Evolutionary conservation across 306 rosid genomes (phyloP).

Genomic region (Sicyos baderoa): DNA sequence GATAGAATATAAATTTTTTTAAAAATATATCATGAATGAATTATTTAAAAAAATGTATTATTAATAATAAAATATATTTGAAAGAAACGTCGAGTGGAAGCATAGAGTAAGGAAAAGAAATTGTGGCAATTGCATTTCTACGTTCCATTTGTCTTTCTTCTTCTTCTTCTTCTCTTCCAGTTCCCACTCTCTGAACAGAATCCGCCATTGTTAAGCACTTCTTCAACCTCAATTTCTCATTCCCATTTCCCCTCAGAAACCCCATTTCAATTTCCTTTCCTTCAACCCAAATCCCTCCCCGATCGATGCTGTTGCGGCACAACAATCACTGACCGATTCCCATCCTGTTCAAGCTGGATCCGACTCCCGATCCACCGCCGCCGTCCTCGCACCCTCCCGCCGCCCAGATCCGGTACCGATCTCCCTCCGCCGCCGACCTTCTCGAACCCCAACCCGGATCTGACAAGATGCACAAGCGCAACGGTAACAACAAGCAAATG

Average conservation of each 20-base stretch:
- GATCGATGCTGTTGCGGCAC: not conserved
- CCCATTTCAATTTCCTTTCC: not conserved
- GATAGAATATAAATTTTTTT: too few relatives aligned
- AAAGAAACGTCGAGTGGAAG: slow-evolving; percentile 5
- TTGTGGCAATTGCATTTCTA: not conserved
- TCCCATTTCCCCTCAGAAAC: not conserved
- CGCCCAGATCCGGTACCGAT: slow-evolving; percentile 96
- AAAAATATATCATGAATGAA: too few relatives aligned
- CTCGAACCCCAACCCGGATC: slow-evolving; percentile 40
- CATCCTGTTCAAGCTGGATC: slow-evolving; percentile 54
- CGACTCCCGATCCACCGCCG: slow-evolving; percentile 63
- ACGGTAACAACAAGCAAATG: slow-evolving; percentile 9
- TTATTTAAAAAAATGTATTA: too few relatives aligned
- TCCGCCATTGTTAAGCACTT: not conserved
- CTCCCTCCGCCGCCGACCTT: slow-evolving; percentile 87
- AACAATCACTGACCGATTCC: not conserved
- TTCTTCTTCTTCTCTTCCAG: too few relatives aligned
- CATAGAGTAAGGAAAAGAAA: not conserved
- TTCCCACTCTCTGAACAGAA: not conserved
- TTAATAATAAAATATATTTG: too few relatives aligned
- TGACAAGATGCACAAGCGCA: too few relatives aligned
- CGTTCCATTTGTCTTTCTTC: not conserved
- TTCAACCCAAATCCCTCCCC: slow-evolving; percentile 2
- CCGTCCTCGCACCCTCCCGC: slow-evolving; percentile 67
- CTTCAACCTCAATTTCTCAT: not conserved